phyloP scores from a whole-genome alignment of 2,329 filamentous ascomycete genomes.

The Bipolaris zeicola region DNA sequence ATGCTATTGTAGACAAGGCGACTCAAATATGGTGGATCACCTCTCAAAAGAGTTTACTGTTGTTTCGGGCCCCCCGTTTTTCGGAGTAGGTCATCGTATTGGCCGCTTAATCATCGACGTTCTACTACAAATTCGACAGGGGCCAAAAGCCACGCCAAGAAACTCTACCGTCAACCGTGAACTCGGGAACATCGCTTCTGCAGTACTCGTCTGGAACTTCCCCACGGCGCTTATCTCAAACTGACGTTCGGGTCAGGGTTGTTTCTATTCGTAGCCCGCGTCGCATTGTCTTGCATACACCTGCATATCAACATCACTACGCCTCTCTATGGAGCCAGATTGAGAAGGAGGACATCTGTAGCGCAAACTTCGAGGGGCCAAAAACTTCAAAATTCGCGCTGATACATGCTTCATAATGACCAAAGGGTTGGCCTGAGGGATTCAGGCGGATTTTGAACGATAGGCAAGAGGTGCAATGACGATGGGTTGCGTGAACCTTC shows the following conservation, averaged over 20 bases:
- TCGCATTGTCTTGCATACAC: neutral
- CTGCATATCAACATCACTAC: neutral
- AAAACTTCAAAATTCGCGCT: neutral
- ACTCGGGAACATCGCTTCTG: neutral
- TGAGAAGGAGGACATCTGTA: neutral
- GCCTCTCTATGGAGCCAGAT: neutral
- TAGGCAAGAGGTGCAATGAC: neutral
- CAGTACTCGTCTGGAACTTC: neutral
- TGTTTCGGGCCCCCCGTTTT: neutral
- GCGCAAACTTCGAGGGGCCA: neutral
- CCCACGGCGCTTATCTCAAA: neutral
- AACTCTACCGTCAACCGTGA: neutral
- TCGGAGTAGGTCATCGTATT: neutral
- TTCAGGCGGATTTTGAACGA: neutral
- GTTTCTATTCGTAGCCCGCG: neutral
- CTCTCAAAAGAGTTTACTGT: neutral
- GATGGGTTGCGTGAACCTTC: neutral
- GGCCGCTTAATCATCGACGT: neutral
- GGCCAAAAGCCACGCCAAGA: slow-evolving; percentile 1
- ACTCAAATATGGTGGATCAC: neutral
- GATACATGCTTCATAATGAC: neutral
- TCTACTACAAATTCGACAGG: neutral
- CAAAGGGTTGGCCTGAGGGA: neutral
- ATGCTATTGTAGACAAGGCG: neutral
- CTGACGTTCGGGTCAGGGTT: neutral